Percentiles rank a stretch among this genome's conserved stretches.
These are phyloP conservation scores for Pythium graminicola DNA, from an alignment of 352 stramenopile species.

Conservation along the genomic window DNA sequence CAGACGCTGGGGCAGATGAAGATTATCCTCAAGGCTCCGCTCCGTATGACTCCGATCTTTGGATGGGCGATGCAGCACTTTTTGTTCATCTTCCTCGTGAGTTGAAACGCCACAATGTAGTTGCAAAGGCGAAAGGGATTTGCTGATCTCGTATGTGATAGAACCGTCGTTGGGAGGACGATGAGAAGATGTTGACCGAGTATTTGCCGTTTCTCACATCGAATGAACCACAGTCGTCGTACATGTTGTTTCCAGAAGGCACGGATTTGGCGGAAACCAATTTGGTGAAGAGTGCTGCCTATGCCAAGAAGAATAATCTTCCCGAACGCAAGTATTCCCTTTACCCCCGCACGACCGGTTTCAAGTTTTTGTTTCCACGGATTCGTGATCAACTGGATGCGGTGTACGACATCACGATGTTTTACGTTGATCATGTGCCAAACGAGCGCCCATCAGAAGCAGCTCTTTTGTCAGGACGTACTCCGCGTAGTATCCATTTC, in stretches of 20 bases:
- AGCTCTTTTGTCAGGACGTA: constrained; percentile 47
- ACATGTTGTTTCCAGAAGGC: constrained; percentile 77
- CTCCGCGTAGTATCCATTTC: constrained; percentile 61
- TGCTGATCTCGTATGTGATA: constrained; percentile 8
- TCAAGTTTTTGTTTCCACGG: constrained; percentile 65
- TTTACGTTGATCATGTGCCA: constrained; percentile 59
- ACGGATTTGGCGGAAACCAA: constrained; percentile 69
- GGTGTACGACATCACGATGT: constrained; percentile 81
- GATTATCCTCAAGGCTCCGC: constrained; percentile 73
- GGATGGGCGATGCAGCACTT: constrained; percentile 86
- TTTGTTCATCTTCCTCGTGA: constrained; percentile 73
- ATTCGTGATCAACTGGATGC: constrained; percentile 49
- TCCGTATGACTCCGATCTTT: constrained; percentile 68
- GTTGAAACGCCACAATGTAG: background rate
- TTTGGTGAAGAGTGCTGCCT: constrained; percentile 50
- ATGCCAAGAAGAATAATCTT: constrained; percentile 46
- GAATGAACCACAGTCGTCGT: constrained; percentile 48
- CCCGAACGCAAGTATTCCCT: constrained; percentile 50
- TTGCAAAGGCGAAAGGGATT: background rate
- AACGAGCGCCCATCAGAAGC: constrained; percentile 63
- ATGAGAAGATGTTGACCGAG: constrained; percentile 43
- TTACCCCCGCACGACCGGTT: constrained; percentile 71
- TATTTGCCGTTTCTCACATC: constrained; percentile 50
- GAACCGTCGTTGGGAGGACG: constrained; percentile 59
- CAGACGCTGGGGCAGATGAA: constrained; percentile 44